A percentile compares a stretch with the other conserved stretches of the same genome.
These are phyloP conservation scores for Globisporangium nagaii DNA, from an alignment of 352 stramenopile genomes.

Conservation along the genomic window DNA sequence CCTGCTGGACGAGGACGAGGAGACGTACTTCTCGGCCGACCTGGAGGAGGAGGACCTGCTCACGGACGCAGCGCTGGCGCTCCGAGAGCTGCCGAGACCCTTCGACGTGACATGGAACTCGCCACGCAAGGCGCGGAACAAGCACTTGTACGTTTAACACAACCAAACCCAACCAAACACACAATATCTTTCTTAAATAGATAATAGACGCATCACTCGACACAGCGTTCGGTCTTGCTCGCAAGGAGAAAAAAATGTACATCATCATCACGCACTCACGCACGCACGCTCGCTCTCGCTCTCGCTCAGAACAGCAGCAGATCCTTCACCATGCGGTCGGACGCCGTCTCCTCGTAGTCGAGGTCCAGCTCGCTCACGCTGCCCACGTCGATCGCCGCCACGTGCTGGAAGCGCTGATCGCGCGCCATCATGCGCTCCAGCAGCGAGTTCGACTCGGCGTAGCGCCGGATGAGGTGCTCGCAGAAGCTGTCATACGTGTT, in stretches of 20 bases:
- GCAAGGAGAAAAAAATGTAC: background rate
- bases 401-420: conserved; percentile 64
- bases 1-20: conserved; percentile 26
- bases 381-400: conserved; percentile 24
- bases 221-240: too few relatives aligned
- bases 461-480: conserved; percentile 82
- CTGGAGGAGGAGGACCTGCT: conserved; percentile 28
- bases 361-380: conserved; percentile 24
- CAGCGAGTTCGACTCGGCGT: conserved; percentile 79
- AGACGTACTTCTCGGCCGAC: conserved; percentile 49
- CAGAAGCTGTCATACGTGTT: conserved; percentile 89
- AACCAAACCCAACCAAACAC: conserved; percentile 5
- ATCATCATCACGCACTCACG: background rate
- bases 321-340: conserved; percentile 83
- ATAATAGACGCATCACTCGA: too few relatives aligned
- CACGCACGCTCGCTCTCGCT: too few relatives aligned
- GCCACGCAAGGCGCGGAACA: conserved; percentile 52
- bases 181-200: conserved; percentile 18
- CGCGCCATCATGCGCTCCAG: conserved; percentile 82
- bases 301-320: conserved; percentile 68
- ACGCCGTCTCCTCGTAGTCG: conserved; percentile 58
- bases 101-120: conserved; percentile 79
- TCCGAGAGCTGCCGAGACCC: conserved; percentile 38
- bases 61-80: conserved; percentile 28
- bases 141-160: conserved; percentile 72